These are phyloP conservation scores for Clavispora santaluciae DNA, from an alignment of 805 yeast species.

Conservation along the genomic window DNA sequence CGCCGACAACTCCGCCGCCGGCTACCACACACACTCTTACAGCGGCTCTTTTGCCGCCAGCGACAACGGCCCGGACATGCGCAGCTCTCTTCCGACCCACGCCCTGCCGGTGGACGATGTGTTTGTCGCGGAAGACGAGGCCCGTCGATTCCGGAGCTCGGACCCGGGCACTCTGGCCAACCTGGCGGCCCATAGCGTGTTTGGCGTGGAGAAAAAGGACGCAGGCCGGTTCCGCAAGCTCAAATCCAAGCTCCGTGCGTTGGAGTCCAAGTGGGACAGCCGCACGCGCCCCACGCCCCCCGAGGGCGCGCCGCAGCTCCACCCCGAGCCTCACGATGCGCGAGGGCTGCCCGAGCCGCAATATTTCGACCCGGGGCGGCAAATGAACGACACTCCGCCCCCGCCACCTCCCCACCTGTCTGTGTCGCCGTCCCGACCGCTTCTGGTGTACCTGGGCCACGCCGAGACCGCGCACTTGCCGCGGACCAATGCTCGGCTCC, in stretches of 20 bases:
- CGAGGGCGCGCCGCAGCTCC: neutral
- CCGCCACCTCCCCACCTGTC: neutral
- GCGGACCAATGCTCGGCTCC: too few species aligned
- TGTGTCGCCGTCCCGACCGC: neutral
- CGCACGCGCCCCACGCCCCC: neutral
- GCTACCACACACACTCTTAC: too few species aligned
- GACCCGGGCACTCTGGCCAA: conserved; percentile 5
- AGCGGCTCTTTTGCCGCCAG: too few species aligned
- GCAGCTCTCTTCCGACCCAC: conserved; percentile 5
- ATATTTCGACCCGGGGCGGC: neutral
- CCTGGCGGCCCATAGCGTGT: conserved; percentile 3
- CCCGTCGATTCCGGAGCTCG: conserved; percentile 8
- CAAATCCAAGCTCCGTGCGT: conserved; percentile 28
- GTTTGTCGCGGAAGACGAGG: conserved; percentile 9
- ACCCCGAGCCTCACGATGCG: neutral
- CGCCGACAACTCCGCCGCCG: neutral
- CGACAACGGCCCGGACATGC: conserved; percentile 1
- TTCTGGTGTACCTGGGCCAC: neutral
- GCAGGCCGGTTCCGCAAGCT: conserved; percentile 27
- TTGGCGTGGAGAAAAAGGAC: conserved; percentile 16
- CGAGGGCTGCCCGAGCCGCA: neutral
- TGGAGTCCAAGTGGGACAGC: conserved; percentile 28
- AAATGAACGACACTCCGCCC: neutral
- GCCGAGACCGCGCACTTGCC: too few species aligned
- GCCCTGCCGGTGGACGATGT: conserved; percentile 6